phyloP scores from a whole-genome alignment of 805 yeast species.

The Clavispora asparagi region DNA sequence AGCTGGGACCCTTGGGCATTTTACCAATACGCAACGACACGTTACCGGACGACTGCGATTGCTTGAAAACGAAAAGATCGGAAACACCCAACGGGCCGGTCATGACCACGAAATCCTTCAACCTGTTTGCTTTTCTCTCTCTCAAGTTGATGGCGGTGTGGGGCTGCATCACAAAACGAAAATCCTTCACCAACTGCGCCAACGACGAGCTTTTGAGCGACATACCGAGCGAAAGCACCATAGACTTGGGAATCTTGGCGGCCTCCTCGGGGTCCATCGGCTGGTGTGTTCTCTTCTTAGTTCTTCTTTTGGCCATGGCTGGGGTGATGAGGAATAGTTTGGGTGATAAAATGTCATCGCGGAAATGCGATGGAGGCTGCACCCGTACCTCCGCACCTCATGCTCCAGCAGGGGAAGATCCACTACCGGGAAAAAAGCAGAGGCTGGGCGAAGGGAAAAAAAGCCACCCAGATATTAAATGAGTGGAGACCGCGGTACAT shows the following conservation, averaged over 20 bases:
- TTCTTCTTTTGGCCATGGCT: slow-evolving; percentile 38
- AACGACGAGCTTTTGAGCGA: slow-evolving; percentile 75
- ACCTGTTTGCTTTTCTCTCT: slow-evolving; percentile 81
- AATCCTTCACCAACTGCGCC: slow-evolving; percentile 79
- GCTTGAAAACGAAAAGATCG: slow-evolving; percentile 83
- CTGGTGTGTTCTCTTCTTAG: slow-evolving; percentile 86
- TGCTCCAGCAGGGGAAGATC: too few relatives aligned
- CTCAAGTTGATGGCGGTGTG: slow-evolving; percentile 86
- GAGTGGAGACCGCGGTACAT: too few relatives aligned
- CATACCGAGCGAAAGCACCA: slow-evolving; percentile 86
- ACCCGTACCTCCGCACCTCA: slow-evolving; percentile 9
- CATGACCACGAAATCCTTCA: slow-evolving; percentile 96
- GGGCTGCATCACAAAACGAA: slow-evolving; percentile 90
- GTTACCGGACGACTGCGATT: slow-evolving; percentile 69
- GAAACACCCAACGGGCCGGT: slow-evolving; percentile 94
- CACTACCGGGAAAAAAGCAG: too few relatives aligned
- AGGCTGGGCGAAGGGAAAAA: too few relatives aligned
- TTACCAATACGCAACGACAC: slow-evolving; percentile 79
- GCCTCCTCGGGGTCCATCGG: slow-evolving; percentile 57
- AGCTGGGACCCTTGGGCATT: slow-evolving; percentile 92
- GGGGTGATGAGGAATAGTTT: neutral
- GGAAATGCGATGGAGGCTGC: neutral
- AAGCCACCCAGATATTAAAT: too few relatives aligned
- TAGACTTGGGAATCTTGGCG: slow-evolving; percentile 79
- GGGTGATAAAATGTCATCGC: slow-evolving; percentile 1